These are phyloP conservation scores for Daldinia vernicosa DNA, from an alignment of 495 filamentous ascomycete genomes.

Conservation along the genomic window DNA sequence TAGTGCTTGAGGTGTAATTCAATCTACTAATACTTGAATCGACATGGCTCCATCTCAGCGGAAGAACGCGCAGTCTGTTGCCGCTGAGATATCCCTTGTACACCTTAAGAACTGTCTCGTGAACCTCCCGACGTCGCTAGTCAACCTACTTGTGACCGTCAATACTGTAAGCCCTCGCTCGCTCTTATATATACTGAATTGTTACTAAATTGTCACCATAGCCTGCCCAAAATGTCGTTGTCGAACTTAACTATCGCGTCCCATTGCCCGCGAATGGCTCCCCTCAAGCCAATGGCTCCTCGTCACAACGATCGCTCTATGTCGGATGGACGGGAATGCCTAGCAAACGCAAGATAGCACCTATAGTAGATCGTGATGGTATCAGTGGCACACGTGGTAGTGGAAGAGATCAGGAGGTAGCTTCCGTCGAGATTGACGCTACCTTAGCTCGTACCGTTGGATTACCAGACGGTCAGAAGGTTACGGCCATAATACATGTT, in stretches of 20 bases:
- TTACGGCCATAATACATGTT: constrained; percentile 74
- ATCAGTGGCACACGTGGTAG: constrained; percentile 64
- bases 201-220: constrained; percentile 47
- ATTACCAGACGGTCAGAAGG: constrained; percentile 84
- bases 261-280: constrained; percentile 44
- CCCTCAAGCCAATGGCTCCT: constrained; percentile 49
- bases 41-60: constrained; percentile 63
- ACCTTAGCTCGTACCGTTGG: constrained; percentile 87
- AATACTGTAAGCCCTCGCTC: constrained; percentile 73
- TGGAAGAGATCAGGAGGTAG: constrained; percentile 74
- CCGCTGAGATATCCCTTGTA: constrained; percentile 80
- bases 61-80: constrained; percentile 71
- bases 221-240: constrained; percentile 93
- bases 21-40: not conserved
- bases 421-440: constrained; percentile 86
- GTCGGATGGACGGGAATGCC: constrained; percentile 98
- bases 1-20: not conserved
- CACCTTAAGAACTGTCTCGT: constrained; percentile 93
- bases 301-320: constrained; percentile 74
- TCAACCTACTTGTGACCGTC: constrained; percentile 81
- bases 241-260: constrained; percentile 79
- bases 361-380: constrained; percentile 76
- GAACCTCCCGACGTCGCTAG: constrained; percentile 88
- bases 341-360: constrained; percentile 80
- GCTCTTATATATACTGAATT: not conserved